Base-by-base conservation (phyloP, 106 monocot genomes). In the Agapanthus africanus region DNA sequence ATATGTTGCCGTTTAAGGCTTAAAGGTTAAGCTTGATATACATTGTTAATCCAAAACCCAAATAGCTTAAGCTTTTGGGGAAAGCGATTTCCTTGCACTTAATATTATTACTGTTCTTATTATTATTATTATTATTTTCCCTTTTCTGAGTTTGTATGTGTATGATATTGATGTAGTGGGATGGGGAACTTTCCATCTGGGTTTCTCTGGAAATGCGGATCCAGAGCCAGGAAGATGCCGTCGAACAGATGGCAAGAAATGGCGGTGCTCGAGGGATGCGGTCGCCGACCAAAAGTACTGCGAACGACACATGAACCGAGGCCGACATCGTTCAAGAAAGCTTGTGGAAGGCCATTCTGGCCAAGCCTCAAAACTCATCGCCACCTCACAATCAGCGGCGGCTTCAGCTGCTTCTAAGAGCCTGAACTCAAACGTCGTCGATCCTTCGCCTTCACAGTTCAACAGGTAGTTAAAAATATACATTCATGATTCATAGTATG, bases 291-390 rank as follows among this genome's bases (percentile, higher is more conserved):
- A 92, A 59, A 97, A 97, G 74, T 92, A 97, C 77, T 92, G 97
- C 38, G 91, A 97, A 70, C 86, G 92, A 51, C 92, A 92, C 77
- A 79, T 97, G 75, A 97, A 97, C 79, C 75, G 97, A 5, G 97
- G 91, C 82, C 92, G 97, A 80, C 92, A 97, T 67, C 97, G 92
- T 97, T 92, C 91, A 92, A 97, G 92, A 97, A 97, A 97, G 97
- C 97, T 82, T 92, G 97, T 97, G 97, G 97, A 97, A 97, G 88
- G 80, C 84, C 97, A 74, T 8, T 72, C 76, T 74, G 85, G 88
- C 91, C 88, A 84, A 67, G 80, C 91, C 72, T 71, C 79, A 21
- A 91, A 83, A 69, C 25, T 65, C 42, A 61, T 41, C n/a, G 27
- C 74, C 54, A 36, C 81, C 15, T 76, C 84, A 35, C 71, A 79